A percentile compares a stretch with the other conserved stretches of the same genome.
phyloP scores from a whole-genome alignment of 169 alveolate species.

The Plasmodium fragile region DNA sequence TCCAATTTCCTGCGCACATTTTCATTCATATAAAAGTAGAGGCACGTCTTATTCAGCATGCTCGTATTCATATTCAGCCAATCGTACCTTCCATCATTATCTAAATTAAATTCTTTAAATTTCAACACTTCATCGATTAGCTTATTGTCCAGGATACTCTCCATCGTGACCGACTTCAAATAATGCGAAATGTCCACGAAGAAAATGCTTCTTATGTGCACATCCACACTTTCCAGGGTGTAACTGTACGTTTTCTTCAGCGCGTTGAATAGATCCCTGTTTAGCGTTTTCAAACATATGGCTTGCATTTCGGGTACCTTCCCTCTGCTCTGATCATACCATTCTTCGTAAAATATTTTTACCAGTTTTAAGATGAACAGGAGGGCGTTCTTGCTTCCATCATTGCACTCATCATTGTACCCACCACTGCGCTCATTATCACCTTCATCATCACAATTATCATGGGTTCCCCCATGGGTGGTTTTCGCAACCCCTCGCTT shows the following conservation, averaged over 20 bases:
- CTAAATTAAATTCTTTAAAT: conserved; percentile 70
- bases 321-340: conserved; percentile 38
- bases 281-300: conserved; percentile 53
- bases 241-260: conserved; percentile 46
- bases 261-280: conserved; percentile 47
- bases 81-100: conserved; percentile 31
- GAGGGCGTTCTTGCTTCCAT: conserved; percentile 1
- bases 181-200: conserved; percentile 60
- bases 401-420: background rate
- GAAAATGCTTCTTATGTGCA: conserved; percentile 68
- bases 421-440: background rate
- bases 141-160: conserved; percentile 41
- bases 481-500: conserved; percentile 3
- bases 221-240: conserved; percentile 25
- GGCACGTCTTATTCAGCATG: conserved; percentile 44
- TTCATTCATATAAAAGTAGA: conserved; percentile 47
- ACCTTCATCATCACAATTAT: background rate
- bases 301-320: conserved; percentile 21
- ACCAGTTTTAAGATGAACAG: conserved; percentile 50
- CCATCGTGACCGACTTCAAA: conserved; percentile 23
- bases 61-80: conserved; percentile 69
- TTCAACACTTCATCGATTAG: conserved; percentile 73
- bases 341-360: conserved; percentile 70
- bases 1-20: conserved; percentile 27
- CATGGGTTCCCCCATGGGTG: background rate